Conservation (phyloP, 2,329 filamentous ascomycete species). For the Plenodomus lindquistii region DNA sequence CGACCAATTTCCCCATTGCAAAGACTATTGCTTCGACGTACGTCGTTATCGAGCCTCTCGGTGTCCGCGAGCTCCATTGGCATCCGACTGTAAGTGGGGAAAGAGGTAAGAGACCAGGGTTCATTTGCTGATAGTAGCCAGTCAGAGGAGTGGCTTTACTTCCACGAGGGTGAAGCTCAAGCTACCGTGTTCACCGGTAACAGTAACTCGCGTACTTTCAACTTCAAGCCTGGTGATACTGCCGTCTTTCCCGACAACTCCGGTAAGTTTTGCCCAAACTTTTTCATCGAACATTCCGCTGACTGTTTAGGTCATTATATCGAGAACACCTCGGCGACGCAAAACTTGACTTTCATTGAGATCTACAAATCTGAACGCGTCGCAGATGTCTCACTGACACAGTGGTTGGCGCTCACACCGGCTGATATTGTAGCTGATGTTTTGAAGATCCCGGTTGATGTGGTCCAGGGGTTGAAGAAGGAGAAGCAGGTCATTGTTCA, state of each 20-base stretch:
- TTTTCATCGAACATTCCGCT: not conserved
- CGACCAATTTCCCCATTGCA: conserved; percentile 67
- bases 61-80: conserved; percentile 70
- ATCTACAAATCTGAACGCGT: conserved; percentile 71
- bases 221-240: conserved; percentile 69
- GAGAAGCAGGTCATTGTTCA: conserved; percentile 63
- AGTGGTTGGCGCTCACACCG: conserved; percentile 72
- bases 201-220: conserved; percentile 65
- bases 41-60: conserved; percentile 66
- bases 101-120: too few relatives aligned
- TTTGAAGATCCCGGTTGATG: conserved; percentile 61
- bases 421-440: conserved; percentile 63
- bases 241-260: conserved; percentile 69
- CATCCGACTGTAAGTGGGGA: conserved; percentile 62
- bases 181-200: conserved; percentile 69
- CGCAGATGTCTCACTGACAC: conserved; percentile 67
- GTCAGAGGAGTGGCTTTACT: conserved; percentile 71
- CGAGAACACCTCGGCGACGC: conserved; percentile 66
- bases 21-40: conserved; percentile 69
- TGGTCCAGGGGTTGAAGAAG: conserved; percentile 63
- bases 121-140: conserved; percentile 4
- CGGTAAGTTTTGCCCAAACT: conserved; percentile 42
- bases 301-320: conserved; percentile 62
- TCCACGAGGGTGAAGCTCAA: conserved; percentile 64
- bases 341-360: conserved; percentile 70